Conservation (phyloP, 2,329 filamentous ascomycete species). For the Neofusicoccum parvum region DNA sequence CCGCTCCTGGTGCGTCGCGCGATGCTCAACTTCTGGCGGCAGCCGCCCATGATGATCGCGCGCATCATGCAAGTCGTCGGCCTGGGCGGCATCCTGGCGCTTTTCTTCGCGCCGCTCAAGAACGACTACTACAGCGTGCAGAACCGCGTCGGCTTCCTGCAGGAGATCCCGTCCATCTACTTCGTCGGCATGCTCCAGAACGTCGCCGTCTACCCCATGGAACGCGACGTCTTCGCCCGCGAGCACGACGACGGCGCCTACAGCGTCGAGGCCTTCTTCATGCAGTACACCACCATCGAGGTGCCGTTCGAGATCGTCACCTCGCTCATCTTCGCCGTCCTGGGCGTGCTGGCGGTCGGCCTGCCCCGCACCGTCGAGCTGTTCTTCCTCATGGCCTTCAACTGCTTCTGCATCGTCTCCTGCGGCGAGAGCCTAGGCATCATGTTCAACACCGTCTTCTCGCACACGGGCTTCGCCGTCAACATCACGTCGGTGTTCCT, state of each 20-base stretch:
- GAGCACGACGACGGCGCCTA: conserved; percentile 76
- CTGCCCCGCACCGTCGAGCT: conserved; percentile 64
- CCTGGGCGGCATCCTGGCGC: conserved; percentile 37
- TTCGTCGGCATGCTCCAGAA: conserved; percentile 81
- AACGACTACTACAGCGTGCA: conserved; percentile 71
- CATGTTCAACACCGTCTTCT: conserved; percentile 77
- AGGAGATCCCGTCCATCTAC: conserved; percentile 71
- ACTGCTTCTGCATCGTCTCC: conserved; percentile 71
- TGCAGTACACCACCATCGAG: conserved; percentile 70
- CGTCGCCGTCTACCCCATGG: conserved; percentile 71
- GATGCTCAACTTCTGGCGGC: conserved; percentile 59
- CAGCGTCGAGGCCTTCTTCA: conserved; percentile 69
- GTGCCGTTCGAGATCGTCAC: conserved; percentile 71
- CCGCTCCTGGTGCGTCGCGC: conserved; percentile 69
- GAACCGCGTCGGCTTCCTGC: conserved; percentile 72
- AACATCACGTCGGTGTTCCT: conserved; percentile 72
- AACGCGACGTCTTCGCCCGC: conserved; percentile 75
- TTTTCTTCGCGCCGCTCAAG: conserved; percentile 69
- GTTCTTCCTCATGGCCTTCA: conserved; percentile 69
- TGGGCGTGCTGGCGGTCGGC: conserved; percentile 66
- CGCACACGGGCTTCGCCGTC: conserved; percentile 74
- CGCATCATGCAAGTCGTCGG: conserved; percentile 43
- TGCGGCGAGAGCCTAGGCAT: conserved; percentile 78
- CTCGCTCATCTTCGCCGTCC: conserved; percentile 65
- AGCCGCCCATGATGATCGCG: conserved; percentile 38